Evolutionary conservation across 148 eudicot genomes (phyloP).

Genomic region (Rhododendron vialii): DNA sequence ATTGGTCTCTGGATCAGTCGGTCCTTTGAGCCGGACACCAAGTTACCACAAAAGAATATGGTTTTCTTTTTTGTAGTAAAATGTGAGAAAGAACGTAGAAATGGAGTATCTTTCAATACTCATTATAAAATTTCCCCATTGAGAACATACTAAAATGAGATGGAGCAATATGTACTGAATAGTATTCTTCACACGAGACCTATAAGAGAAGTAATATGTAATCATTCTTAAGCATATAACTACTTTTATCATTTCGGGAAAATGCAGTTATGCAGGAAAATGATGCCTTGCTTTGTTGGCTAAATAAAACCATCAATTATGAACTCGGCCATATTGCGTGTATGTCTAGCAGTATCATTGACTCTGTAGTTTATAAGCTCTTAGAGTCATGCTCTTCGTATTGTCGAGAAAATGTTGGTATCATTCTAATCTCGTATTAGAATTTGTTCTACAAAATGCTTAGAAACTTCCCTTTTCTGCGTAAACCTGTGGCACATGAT

Average conservation of each 20-base stretch:
- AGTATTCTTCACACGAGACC: background rate
- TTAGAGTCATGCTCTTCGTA: background rate
- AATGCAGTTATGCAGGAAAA: background rate
- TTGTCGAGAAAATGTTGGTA: background rate
- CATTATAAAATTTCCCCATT: background rate
- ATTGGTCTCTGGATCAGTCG: background rate
- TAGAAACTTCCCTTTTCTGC: too few species aligned
- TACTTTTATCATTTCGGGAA: background rate
- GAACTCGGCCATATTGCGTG: background rate
- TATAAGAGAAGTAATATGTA: background rate
- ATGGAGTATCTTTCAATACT: background rate
- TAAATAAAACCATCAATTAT: background rate
- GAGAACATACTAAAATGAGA: background rate
- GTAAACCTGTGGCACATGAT: background rate
- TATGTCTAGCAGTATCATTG: background rate
- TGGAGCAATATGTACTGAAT: background rate
- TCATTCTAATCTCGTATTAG: background rate
- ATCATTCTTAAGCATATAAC: background rate
- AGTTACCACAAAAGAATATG: background rate
- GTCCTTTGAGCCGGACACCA: background rate
- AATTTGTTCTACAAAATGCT: background rate
- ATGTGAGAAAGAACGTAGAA: background rate
- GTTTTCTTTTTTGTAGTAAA: background rate
- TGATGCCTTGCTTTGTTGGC: background rate
- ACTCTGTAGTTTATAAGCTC: background rate